These are phyloP conservation scores for Dichotomopilus funicola DNA, from an alignment of 2,329 filamentous ascomycete genomes.

Conservation along the genomic window DNA sequence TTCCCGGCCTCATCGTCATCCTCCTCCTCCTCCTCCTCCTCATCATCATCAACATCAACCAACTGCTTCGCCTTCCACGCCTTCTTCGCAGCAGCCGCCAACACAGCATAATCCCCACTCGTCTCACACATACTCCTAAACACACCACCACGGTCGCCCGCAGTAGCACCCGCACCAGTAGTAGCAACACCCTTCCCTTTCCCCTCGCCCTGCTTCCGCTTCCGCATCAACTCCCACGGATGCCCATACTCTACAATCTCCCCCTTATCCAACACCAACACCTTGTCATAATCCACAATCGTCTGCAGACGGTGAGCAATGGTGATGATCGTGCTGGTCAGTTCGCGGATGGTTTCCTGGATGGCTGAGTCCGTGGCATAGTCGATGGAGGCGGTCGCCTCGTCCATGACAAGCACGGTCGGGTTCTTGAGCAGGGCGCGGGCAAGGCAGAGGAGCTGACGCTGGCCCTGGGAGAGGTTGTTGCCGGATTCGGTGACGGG, in stretches of 20 bases:
- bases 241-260: constrained; percentile 84
- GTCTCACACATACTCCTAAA: constrained; percentile 61
- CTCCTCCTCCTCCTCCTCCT: constrained; percentile 15
- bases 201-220: constrained; percentile 27
- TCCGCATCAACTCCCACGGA: constrained; percentile 72
- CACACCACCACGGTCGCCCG: constrained; percentile 32
- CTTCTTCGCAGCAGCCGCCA: constrained; percentile 51
- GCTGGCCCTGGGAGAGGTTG: constrained; percentile 92
- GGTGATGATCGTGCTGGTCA: constrained; percentile 89
- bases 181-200: too few relatives aligned
- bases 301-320: constrained; percentile 95
- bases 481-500: constrained; percentile 82
- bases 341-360: constrained; percentile 89
- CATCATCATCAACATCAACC: constrained; percentile 33
- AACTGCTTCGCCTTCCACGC: constrained; percentile 36
- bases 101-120: constrained; percentile 49
- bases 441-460: constrained; percentile 88
- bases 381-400: constrained; percentile 95
- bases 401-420: constrained; percentile 96
- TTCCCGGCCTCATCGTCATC: background rate
- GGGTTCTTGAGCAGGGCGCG: constrained; percentile 87
- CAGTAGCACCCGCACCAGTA: too few relatives aligned
- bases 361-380: constrained; percentile 95
- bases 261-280: constrained; percentile 87
- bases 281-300: constrained; percentile 97